Evolutionary conservation across 176 grass and related monocot genomes (phyloP).

Genomic region (Aegilops sharonensis): DNA sequence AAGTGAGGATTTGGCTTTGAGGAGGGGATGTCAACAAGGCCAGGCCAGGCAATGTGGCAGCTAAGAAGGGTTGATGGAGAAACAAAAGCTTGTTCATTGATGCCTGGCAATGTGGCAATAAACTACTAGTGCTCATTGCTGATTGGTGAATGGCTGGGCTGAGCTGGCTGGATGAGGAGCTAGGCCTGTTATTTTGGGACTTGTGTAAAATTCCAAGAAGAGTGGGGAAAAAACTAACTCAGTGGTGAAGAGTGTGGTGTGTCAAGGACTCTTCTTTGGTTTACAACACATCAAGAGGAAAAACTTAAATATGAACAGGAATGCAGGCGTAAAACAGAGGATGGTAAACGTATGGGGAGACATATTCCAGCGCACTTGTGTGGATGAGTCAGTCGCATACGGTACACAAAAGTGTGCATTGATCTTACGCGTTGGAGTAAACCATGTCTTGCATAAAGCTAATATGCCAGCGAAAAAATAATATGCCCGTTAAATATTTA

Average conservation of each 20-base stretch:
- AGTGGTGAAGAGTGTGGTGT: background rate
- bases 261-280: background rate
- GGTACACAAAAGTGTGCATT: too few relatives aligned
- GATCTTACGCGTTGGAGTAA: too few relatives aligned
- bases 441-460: too few relatives aligned
- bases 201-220: background rate
- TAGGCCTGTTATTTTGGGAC: conserved; percentile 6
- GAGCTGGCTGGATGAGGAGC: background rate
- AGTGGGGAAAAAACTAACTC: background rate
- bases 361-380: too few relatives aligned
- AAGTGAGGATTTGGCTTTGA: background rate
- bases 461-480: too few relatives aligned
- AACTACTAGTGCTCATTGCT: background rate
- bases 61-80: background rate
- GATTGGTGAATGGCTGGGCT: background rate
- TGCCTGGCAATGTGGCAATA: conserved; percentile 33
- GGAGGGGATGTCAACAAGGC: conserved; percentile 43
- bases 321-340: background rate
- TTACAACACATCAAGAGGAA: too few relatives aligned
- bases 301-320: too few relatives aligned
- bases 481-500: too few relatives aligned
- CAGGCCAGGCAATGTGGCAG: background rate
- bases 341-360: too few relatives aligned
- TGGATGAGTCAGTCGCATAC: too few relatives aligned
- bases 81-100: background rate